Conservation (phyloP, 2,329 filamentous ascomycete genomes). For the Torrubiella hemipterigena region DNA sequence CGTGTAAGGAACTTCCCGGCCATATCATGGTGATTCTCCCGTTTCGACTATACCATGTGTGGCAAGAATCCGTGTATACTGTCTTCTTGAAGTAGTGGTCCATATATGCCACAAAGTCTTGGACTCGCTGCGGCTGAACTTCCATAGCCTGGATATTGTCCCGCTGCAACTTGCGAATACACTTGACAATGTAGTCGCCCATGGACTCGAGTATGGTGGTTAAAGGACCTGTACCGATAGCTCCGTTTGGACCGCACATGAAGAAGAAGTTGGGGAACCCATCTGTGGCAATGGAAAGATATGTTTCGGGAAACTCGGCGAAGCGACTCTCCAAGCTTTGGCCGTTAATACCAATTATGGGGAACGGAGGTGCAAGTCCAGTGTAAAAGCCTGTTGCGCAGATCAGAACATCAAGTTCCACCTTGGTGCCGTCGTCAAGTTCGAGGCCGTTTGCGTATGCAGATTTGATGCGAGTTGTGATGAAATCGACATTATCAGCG, state of each 20-base stretch:
- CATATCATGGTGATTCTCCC: slow-evolving; percentile 27
- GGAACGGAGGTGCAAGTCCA: slow-evolving; percentile 14
- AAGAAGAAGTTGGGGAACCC: slow-evolving; percentile 37
- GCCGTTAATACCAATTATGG: slow-evolving; percentile 24
- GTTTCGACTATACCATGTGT: slow-evolving; percentile 37
- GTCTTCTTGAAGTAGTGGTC: slow-evolving; percentile 33
- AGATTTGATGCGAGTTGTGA: slow-evolving; percentile 15
- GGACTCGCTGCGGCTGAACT: slow-evolving; percentile 27
- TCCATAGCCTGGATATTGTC: slow-evolving; percentile 17
- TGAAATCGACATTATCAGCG: slow-evolving; percentile 17
- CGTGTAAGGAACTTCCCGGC: slow-evolving; percentile 31
- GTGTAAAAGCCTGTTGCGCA: slow-evolving; percentile 12
- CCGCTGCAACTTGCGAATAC: slow-evolving; percentile 12
- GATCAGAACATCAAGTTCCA: slow-evolving; percentile 1
- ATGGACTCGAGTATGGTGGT: slow-evolving; percentile 34
- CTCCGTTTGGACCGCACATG: slow-evolving; percentile 35
- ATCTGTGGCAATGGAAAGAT: slow-evolving; percentile 32
- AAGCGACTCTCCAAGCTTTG: slow-evolving; percentile 25
- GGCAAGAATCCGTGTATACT: slow-evolving; percentile 34
- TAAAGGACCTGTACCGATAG: slow-evolving; percentile 33
- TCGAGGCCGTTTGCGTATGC: slow-evolving; percentile 11
- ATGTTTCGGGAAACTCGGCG: slow-evolving; percentile 24
- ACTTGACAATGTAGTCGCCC: slow-evolving; percentile 16
- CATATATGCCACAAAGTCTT: slow-evolving; percentile 33
- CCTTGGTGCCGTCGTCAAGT: not conserved